These are phyloP conservation scores for Aspergillus affinis DNA, from an alignment of 495 filamentous ascomycete species.

Conservation along the genomic window DNA sequence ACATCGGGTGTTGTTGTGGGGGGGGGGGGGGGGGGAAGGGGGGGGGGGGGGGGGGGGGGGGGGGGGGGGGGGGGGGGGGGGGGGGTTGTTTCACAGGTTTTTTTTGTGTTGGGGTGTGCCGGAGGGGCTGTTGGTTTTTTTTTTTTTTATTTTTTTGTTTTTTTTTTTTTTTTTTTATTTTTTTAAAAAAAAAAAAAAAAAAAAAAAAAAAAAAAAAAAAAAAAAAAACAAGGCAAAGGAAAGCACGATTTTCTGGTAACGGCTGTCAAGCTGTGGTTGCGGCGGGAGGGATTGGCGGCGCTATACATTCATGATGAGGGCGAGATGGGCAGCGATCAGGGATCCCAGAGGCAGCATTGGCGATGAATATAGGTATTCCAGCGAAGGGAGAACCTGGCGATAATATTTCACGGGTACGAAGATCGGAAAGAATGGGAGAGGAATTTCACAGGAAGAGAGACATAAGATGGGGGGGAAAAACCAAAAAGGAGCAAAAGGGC, in stretches of 20 bases:
- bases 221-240: not conserved
- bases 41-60: too few relatives aligned
- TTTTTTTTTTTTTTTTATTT: too few relatives aligned
- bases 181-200: too few relatives aligned
- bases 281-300: not conserved
- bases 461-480: slow-evolving; percentile 1
- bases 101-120: too few relatives aligned
- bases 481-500: not conserved
- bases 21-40: too few relatives aligned
- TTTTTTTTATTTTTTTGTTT: too few relatives aligned
- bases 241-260: not conserved
- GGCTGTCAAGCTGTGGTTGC: not conserved
- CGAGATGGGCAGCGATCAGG: not conserved
- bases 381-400: not conserved
- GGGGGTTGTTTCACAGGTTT: too few relatives aligned
- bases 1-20: too few relatives aligned
- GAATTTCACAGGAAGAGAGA: slow-evolving; percentile 1
- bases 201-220: too few relatives aligned
- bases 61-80: too few relatives aligned
- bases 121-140: too few relatives aligned
- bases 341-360: slow-evolving; percentile 9
- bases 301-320: slow-evolving; percentile 13
- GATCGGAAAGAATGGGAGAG: not conserved
- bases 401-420: not conserved
- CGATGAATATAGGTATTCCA: not conserved